Evolutionary conservation across 257 asterid species (phyloP).

Genomic region (Primulina tabacum): DNA sequence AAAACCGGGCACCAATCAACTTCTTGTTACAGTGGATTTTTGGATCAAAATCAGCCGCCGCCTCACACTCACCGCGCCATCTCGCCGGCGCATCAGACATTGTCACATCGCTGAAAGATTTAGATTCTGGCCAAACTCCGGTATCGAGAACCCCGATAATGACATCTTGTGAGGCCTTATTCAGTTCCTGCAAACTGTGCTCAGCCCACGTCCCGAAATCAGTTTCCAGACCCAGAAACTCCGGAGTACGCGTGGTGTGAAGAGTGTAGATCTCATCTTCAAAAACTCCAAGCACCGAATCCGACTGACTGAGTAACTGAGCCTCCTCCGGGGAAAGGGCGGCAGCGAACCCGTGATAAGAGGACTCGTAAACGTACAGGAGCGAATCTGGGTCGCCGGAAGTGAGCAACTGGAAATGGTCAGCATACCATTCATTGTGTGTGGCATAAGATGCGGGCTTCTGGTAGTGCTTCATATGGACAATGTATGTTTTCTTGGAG

Average conservation of each 20-base stretch:
- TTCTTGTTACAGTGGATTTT: constrained; percentile 43
- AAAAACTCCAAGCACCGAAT: constrained; percentile 41
- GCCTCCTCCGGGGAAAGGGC: constrained; percentile 39
- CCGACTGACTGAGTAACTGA: constrained; percentile 39
- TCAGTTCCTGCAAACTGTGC: constrained; percentile 36
- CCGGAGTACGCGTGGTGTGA: constrained; percentile 59
- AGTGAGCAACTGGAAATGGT: constrained; percentile 42
- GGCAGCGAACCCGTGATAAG: constrained; percentile 48
- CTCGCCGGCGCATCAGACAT: constrained; percentile 39
- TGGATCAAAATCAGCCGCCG: constrained; percentile 39
- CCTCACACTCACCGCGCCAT: constrained; percentile 47
- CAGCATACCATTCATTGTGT: constrained; percentile 44
- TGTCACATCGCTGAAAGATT: constrained; percentile 27
- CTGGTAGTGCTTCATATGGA: constrained; percentile 42
- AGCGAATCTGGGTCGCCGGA: constrained; percentile 36
- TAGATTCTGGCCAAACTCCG: constrained; percentile 52
- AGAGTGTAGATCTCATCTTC: constrained; percentile 47
- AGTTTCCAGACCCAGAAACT: constrained; percentile 45
- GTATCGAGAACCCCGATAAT: constrained; percentile 45
- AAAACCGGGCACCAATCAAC: constrained; percentile 44
- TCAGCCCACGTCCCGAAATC: constrained; percentile 38
- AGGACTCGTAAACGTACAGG: constrained; percentile 44
- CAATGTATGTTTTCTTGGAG: constrained; percentile 38
- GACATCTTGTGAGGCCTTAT: constrained; percentile 44
- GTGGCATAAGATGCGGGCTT: constrained; percentile 38